phyloP scores from a whole-genome alignment of 352 stramenopile species.

The Phytophthora sp. region DNA sequence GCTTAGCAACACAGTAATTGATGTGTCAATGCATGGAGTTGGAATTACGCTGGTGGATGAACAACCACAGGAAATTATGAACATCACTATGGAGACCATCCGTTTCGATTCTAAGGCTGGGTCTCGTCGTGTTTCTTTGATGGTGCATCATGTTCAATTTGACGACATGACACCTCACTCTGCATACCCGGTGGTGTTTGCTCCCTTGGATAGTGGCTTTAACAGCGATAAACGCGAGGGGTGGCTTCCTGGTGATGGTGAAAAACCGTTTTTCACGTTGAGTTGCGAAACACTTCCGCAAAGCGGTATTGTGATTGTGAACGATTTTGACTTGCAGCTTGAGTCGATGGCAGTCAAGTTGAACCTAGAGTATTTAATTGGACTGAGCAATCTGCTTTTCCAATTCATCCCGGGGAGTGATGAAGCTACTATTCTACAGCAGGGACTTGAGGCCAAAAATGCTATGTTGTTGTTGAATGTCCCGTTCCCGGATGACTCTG shows the following conservation, averaged over 20 bases:
- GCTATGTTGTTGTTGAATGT: slow-evolving; percentile 57
- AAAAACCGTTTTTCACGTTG: slow-evolving; percentile 76
- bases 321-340: slow-evolving; percentile 80
- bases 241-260: slow-evolving; percentile 79
- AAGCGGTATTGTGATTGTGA: slow-evolving; percentile 74
- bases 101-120: slow-evolving; percentile 56
- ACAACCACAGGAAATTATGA: slow-evolving; percentile 79
- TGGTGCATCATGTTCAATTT: slow-evolving; percentile 85
- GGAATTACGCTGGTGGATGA: slow-evolving; percentile 84
- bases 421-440: slow-evolving; percentile 63
- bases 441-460: slow-evolving; percentile 72
- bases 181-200: slow-evolving; percentile 78
- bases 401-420: slow-evolving; percentile 78
- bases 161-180: slow-evolving; percentile 85
- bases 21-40: slow-evolving; percentile 75
- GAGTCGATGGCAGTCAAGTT: slow-evolving; percentile 77
- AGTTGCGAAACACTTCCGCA: slow-evolving; percentile 69
- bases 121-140: slow-evolving; percentile 60
- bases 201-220: slow-evolving; percentile 83
- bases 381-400: slow-evolving; percentile 71
- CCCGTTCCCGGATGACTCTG: slow-evolving; percentile 51
- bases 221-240: slow-evolving; percentile 89
- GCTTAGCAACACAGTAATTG: slow-evolving; percentile 77
- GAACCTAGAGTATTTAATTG: slow-evolving; percentile 83
- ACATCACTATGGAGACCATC: slow-evolving; percentile 89